Percentiles rank a stretch among this genome's conserved stretches.
phyloP scores from a whole-genome alignment of 306 rosid species.

The Coriaria nepalensis region DNA sequence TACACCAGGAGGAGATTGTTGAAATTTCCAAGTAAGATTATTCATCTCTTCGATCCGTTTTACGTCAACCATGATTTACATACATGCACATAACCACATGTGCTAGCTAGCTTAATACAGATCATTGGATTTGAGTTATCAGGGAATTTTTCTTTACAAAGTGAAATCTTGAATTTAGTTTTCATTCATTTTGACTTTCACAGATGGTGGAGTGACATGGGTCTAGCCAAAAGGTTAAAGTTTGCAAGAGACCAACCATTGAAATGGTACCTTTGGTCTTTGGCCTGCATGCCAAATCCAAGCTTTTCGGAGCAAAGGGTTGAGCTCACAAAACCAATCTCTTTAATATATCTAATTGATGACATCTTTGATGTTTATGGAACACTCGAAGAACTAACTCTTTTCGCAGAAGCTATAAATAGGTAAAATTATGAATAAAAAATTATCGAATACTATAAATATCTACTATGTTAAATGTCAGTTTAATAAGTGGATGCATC shows the following conservation, averaged over 20 bases:
- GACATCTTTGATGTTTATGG: constrained; percentile 54
- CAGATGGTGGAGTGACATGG: constrained; percentile 61
- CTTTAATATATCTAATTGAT: constrained; percentile 46
- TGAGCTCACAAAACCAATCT: constrained; percentile 51
- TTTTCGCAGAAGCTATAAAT: constrained; percentile 37
- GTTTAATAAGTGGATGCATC: no score
- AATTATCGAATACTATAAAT: no score
- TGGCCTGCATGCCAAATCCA: constrained; percentile 38
- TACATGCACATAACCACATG: no score
- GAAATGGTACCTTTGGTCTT: constrained; percentile 56
- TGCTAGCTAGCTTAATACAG: no score
- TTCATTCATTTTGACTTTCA: no score
- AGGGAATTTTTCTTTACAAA: no score
- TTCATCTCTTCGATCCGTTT: no score
- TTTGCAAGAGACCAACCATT: constrained; percentile 53
- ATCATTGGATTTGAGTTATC: no score
- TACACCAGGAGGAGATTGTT: constrained; percentile 27
- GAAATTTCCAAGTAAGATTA: constrained; percentile 34
- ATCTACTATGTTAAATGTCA: no score
- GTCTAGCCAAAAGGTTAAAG: constrained; percentile 30
- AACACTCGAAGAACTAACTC: constrained; percentile 33
- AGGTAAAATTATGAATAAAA: no score
- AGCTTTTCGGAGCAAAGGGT: constrained; percentile 34
- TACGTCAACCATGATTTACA: no score
- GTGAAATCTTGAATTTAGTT: no score